Evolutionary conservation across 208 protist genomes (phyloP).

Genomic region (Naegleria lovaniensis): DNA sequence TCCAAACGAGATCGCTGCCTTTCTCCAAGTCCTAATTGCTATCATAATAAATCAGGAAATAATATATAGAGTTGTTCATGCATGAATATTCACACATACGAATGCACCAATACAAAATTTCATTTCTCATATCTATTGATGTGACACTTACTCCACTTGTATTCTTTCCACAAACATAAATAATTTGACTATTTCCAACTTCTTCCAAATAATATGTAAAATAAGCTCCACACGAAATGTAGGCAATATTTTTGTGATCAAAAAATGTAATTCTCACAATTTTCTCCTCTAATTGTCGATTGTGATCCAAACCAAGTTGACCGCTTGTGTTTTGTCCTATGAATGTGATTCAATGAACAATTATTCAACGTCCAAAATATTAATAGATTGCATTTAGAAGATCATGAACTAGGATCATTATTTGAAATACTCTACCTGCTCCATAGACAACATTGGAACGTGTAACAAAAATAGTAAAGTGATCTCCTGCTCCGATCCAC

Average conservation of each 20-base stretch:
- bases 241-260: background rate
- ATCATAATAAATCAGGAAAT: background rate
- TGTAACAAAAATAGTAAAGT: background rate
- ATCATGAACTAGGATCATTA: too few species aligned
- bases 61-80: too few species aligned
- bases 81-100: too few species aligned
- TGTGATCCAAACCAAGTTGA: background rate
- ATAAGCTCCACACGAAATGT: background rate
- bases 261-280: background rate
- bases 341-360: too few species aligned
- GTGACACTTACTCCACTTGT: background rate
- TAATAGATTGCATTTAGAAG: too few species aligned
- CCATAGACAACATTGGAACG: background rate
- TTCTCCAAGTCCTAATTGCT: background rate
- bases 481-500: conserved; percentile 4
- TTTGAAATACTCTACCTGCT: background rate
- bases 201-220: background rate
- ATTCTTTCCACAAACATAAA: conserved; percentile 11
- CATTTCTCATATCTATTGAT: too few species aligned
- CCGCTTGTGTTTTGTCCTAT: background rate
- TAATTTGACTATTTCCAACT: background rate
- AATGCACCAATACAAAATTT: too few species aligned
- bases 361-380: too few species aligned
- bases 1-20: background rate
- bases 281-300: background rate